Evolutionary conservation across 345 rosid genomes (phyloP).

Genomic region (Boechera divaricarpa): DNA sequence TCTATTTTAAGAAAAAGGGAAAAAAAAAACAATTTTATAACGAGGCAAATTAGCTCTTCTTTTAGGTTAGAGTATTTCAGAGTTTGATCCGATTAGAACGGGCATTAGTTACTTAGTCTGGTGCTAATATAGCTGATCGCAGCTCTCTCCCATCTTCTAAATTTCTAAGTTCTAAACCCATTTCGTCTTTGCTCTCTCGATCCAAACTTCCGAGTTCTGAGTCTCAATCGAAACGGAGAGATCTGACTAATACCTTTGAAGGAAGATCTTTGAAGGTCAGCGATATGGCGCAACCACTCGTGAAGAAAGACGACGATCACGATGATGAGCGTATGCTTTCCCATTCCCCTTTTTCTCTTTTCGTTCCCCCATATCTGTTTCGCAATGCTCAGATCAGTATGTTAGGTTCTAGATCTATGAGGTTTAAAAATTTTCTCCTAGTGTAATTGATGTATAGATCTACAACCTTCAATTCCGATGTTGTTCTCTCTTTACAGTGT

Average conservation of each 20-base stretch:
- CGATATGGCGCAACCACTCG: conserved; percentile 86
- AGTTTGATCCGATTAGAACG: background rate
- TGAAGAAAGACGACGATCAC: conserved; percentile 93
- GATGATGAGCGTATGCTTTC: conserved; percentile 76
- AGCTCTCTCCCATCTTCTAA: conserved; percentile 10
- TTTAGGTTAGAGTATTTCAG: too few species aligned
- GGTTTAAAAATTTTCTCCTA: background rate
- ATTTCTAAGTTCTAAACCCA: background rate
- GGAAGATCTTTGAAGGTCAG: conserved; percentile 3
- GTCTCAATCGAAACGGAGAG: background rate
- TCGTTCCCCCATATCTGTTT: conserved; percentile 13
- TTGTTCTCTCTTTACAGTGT: background rate
- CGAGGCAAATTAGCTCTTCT: too few species aligned
- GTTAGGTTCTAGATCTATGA: conserved; percentile 58
- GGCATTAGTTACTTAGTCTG: background rate
- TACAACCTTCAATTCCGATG: background rate
- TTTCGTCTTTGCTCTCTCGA: conserved; percentile 14
- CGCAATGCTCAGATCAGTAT: conserved; percentile 43
- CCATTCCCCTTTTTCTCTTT: background rate
- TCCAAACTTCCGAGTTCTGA: conserved; percentile 18
- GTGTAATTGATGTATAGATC: conserved; percentile 33
- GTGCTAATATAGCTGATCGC: background rate
- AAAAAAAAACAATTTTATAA: too few species aligned
- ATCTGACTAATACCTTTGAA: background rate
- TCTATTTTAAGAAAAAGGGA: too few species aligned